A percentile compares a stretch with the other conserved stretches of the same genome.
Conservation (phyloP, 1,284 basidiomycete genomes). For the Ceratobasidium sp. region DNA sequence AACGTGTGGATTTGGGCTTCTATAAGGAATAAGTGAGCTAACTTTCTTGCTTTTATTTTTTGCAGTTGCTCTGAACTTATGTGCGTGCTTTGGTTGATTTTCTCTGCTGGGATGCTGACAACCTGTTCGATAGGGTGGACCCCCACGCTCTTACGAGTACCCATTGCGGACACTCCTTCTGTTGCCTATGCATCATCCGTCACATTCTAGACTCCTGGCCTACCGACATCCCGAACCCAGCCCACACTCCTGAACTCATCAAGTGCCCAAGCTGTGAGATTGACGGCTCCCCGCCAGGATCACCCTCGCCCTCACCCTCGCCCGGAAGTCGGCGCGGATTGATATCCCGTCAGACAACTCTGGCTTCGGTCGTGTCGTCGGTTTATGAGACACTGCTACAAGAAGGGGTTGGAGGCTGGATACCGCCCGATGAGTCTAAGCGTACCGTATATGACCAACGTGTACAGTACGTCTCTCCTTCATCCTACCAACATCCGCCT, state of each 20-base stretch:
- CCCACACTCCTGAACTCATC: conserved; percentile 26
- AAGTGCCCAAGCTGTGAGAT: conserved; percentile 41
- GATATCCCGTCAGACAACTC: conserved; percentile 36
- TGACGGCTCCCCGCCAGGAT: conserved; percentile 40
- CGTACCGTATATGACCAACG: conserved; percentile 25
- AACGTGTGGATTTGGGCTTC: conserved; percentile 14
- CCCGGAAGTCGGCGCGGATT: conserved; percentile 37
- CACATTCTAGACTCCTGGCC: conserved; percentile 37
- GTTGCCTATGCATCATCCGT: conserved; percentile 38
- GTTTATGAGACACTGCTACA: conserved; percentile 42
- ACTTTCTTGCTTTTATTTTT: neutral
- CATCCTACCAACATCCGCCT: neutral
- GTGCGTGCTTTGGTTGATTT: neutral
- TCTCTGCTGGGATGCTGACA: neutral
- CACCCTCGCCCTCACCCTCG: conserved; percentile 36
- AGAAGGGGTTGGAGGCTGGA: conserved; percentile 37
- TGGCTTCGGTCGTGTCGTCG: conserved; percentile 34
- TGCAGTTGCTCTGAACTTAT: conserved; percentile 40
- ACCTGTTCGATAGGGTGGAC: conserved; percentile 12
- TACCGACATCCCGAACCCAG: conserved; percentile 10
- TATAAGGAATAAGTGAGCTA: neutral
- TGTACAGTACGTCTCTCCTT: neutral
- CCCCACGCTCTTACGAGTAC: conserved; percentile 40
- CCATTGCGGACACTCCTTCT: conserved; percentile 41
- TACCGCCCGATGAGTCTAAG: conserved; percentile 27